Base-by-base conservation (phyloP, 768 basidiomycete species). In the Tricholoma saponaceum region DNA sequence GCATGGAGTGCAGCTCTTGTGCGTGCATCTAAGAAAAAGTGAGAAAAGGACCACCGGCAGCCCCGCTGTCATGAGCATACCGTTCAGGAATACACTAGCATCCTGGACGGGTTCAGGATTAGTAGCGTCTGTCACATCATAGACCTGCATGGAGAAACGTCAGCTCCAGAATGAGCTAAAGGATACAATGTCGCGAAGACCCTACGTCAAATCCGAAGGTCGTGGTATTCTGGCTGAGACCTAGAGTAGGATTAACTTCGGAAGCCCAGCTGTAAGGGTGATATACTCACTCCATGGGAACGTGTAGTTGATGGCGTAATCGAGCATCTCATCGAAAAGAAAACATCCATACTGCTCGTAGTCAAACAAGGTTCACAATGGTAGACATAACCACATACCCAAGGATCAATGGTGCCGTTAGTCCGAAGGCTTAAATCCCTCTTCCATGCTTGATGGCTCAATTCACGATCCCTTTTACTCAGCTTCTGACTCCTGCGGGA, bases 261-360 rank as follows among this genome's bases (percentile, higher is more conserved):
- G n/a, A 18, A n/a, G n/a, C 32, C 16, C 9, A 22, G 18, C 8
- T 43, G 8, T 10, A 51, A 10, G 22, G 10, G 14, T 7, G 50
- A 47, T 23, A 54, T 20, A 58, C 67, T 51, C 37, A 69, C 79
- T 79, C 79, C 78, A 82, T 1, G 89, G 89, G 65, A 77, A 83
- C 0, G 88, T 87, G 64, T 77, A 89, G 65, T 90, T 91, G 58
- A 83, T 52, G 14, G 87, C 85, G 61, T 90, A 90, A 69, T 90
- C 88, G 30, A 87, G 63, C 70, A 85, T 79, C 72, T 86, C 82
- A 57, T 84, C 81, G 50, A 82, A 77, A 10, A 89, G 66, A 55
- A 83, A 74, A 69, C 89, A 90, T 5, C 84, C 83, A 47, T 86
- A 87, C 84, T 81, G 58, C 1, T 60, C 13, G 47, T 50, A 53